Percentiles rank a stretch among this genome's conserved stretches.
phyloP scores from a whole-genome alignment of 2,329 filamentous ascomycete genomes.

The Dactylellina haptotyla region DNA sequence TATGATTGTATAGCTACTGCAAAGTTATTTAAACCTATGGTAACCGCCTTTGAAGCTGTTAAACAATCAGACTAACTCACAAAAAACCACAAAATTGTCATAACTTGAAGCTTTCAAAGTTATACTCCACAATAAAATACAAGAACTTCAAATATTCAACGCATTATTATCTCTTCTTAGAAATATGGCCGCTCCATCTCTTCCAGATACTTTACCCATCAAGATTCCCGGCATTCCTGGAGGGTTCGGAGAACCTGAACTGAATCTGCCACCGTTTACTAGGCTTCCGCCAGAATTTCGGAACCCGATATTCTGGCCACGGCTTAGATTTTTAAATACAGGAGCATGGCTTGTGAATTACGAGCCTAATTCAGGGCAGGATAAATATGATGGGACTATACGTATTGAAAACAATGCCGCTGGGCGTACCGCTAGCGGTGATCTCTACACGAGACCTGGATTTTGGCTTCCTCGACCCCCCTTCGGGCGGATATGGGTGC shows the following conservation, averaged over 20 bases:
- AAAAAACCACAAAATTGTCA: no score
- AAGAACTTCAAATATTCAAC: no score
- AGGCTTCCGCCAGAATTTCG: neutral
- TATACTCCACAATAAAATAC: no score
- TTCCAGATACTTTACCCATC: no score
- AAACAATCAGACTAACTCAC: no score
- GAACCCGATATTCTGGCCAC: neutral
- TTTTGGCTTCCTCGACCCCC: neutral
- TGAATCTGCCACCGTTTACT: neutral
- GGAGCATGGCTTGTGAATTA: conserved; percentile 1
- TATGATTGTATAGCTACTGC: no score
- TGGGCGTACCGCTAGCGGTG: conserved; percentile 16
- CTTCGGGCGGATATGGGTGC: neutral
- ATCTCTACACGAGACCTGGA: conserved; percentile 16
- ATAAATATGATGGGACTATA: conserved; percentile 11
- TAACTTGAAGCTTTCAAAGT: no score
- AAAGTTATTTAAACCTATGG: no score
- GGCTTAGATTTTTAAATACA: neutral
- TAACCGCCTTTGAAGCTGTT: no score
- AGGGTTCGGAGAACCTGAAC: neutral
- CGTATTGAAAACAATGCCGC: conserved; percentile 2
- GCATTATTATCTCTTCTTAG: no score
- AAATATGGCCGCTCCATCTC: no score
- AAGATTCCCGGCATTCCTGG: no score
- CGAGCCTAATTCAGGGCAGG: neutral